Evolutionary conservation across 1,139 yeast species (phyloP), one percentile per base, ranked within the genome.

Genomic region (Suhomyces terraborum): DNA sequence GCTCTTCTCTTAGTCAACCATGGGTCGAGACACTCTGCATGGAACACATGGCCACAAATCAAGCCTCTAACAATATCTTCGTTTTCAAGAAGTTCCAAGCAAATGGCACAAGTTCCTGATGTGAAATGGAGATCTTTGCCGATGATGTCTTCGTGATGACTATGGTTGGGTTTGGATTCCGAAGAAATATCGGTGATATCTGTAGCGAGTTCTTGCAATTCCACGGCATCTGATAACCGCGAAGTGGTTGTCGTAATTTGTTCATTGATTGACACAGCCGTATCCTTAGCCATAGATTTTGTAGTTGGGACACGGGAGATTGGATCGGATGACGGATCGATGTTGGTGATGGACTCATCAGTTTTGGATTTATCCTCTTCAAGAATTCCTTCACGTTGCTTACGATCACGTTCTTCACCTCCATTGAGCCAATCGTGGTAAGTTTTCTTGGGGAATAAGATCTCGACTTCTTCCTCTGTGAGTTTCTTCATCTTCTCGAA

Each of bases 11-110:
- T 77, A 4, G 81, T 82, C 36, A 88, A 66, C 95, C 95, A 87
- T 1, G 93, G 93, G 52, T 85, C 94, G 37, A 88, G 70, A 62
- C 96, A 88, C 19, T 75, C 82, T 8, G 83, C 73, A 57, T 88
- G 96, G 73, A 82, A 88, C 2, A 84, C 88, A 61, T 88, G 96
- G 3, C 93, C 93, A 64, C 96, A 88, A 8, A 85, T 67, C 36
- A 87, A 69, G 0, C 88, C 88, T 41, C 95, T 75, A 0, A 87
- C 89, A 1, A 62, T 56, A 38, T 84, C 91, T 8, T 75, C 80
- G 40, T 77, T 77, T 47, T 79, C 84, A 52, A 84, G 74, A 8
- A 66, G 57, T 40, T 86, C 95, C 39, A 86, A 72, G 62, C 95
- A 87, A 50, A 87, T 84, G 14, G 93, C 91, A 68, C 95, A 87